Percentiles rank a stretch among this genome's conserved stretches.
Conservation (phyloP, 1,284 basidiomycete species). For the Pseudozyma tsukubaensis region DNA sequence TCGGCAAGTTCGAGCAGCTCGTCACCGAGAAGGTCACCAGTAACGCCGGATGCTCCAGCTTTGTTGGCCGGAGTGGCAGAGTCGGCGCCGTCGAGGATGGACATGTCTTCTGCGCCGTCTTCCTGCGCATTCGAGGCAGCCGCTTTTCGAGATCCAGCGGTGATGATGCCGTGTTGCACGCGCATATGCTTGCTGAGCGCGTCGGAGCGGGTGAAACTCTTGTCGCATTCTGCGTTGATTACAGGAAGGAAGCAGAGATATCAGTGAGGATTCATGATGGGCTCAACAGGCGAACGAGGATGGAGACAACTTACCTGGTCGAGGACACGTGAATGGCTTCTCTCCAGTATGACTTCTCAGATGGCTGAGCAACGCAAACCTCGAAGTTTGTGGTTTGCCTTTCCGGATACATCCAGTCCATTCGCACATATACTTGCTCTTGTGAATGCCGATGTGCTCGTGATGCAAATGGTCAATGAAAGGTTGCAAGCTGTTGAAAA, state of each 20-base stretch:
- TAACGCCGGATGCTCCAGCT: constrained; percentile 4
- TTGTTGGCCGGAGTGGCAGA: constrained; percentile 19
- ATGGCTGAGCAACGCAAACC: constrained; percentile 87
- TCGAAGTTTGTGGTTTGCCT: constrained; percentile 83
- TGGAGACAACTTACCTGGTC: constrained; percentile 75
- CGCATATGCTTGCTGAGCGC: constrained; percentile 91
- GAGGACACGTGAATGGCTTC: constrained; percentile 86
- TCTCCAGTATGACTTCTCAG: constrained; percentile 85
- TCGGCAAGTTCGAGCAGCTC: constrained; percentile 58
- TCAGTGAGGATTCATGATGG: not conserved
- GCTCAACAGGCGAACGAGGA: not conserved
- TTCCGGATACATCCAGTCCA: constrained; percentile 83
- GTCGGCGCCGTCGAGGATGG: constrained; percentile 18
- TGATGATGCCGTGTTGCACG: constrained; percentile 76
- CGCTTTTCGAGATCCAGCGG: constrained; percentile 42
- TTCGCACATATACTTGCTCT: constrained; percentile 86
- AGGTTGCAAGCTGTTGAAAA: constrained; percentile 78
- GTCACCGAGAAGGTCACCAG: constrained; percentile 41
- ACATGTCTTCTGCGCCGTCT: constrained; percentile 37
- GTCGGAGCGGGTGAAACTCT: constrained; percentile 89
- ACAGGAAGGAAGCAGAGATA: not conserved
- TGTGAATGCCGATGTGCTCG: constrained; percentile 83
- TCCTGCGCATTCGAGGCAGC: constrained; percentile 23
- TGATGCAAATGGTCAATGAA: constrained; percentile 83
- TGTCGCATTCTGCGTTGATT: constrained; percentile 80